phyloP scores from a whole-genome alignment of 1,284 basidiomycete genomes.

The Leccinum subrobustum region DNA sequence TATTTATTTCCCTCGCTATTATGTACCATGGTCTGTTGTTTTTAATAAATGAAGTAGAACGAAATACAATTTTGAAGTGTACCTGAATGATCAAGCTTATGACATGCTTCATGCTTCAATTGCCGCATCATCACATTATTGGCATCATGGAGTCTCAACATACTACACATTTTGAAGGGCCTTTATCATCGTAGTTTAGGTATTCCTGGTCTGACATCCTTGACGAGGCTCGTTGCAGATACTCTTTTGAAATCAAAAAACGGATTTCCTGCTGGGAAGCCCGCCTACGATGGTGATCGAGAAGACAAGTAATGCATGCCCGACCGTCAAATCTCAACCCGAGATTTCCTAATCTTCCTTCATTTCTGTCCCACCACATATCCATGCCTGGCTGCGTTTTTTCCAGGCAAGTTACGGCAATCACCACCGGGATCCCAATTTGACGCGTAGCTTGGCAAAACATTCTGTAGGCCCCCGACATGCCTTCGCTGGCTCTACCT shows the following conservation, averaged over 20 bases:
- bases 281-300: conserved; percentile 16
- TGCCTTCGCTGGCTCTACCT: conserved; percentile 9
- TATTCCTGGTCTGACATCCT: conserved; percentile 8
- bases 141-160: conserved; percentile 15
- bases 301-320: conserved; percentile 27
- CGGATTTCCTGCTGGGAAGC: conserved; percentile 17
- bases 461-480: conserved; percentile 15
- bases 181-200: not conserved
- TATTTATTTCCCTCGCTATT: not conserved
- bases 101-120: not conserved
- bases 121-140: not conserved
- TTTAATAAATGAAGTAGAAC: not conserved
- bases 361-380: conserved; percentile 31
- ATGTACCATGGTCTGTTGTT: conserved; percentile 15
- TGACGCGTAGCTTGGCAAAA: conserved; percentile 20
- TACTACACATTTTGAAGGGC: conserved; percentile 11
- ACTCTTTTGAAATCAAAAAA: conserved; percentile 13
- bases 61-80: conserved; percentile 6
- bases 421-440: conserved; percentile 26
- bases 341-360: conserved; percentile 8
- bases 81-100: not conserved
- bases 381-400: conserved; percentile 29
- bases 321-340: conserved; percentile 26
- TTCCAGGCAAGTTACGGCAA: conserved; percentile 31
- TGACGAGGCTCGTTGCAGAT: not conserved